These are phyloP conservation scores for Tricharina praecox DNA, from an alignment of 495 filamentous ascomycete species.

Conservation along the genomic window DNA sequence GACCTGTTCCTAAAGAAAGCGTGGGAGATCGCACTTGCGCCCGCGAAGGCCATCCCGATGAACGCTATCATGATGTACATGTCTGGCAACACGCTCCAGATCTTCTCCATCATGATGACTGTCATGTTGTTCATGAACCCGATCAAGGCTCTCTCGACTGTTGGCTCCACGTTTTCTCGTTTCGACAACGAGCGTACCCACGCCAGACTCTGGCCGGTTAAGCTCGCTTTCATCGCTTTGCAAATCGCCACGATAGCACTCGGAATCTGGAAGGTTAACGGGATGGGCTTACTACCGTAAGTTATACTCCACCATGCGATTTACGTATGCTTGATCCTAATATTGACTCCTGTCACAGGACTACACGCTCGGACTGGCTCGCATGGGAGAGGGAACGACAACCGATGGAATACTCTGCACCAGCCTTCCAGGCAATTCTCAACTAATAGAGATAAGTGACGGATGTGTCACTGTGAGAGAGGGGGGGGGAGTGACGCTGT, in stretches of 20 bases:
- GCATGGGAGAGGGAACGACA: slow-evolving; percentile 78
- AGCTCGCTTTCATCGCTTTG: slow-evolving; percentile 71
- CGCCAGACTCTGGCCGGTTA: slow-evolving; percentile 55
- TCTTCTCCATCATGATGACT: slow-evolving; percentile 99
- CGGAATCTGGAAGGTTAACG: slow-evolving; percentile 93
- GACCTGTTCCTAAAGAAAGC: slow-evolving; percentile 94
- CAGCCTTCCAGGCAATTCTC: slow-evolving; percentile 30
- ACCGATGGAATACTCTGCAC: slow-evolving; percentile 52
- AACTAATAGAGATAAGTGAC: not conserved
- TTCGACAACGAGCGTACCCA: slow-evolving; percentile 76
- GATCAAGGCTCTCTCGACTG: slow-evolving; percentile 61
- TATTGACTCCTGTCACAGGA: too few species aligned
- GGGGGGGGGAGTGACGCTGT: not conserved
- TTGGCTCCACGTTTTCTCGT: slow-evolving; percentile 63
- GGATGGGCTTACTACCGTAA: slow-evolving; percentile 87
- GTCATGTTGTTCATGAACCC: slow-evolving; percentile 97
- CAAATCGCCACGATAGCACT: slow-evolving; percentile 66
- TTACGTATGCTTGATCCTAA: too few species aligned
- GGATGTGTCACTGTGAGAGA: too few species aligned
- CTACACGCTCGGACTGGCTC: slow-evolving; percentile 86
- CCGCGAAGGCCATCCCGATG: slow-evolving; percentile 91
- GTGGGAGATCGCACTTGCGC: slow-evolving; percentile 91
- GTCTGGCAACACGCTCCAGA: slow-evolving; percentile 95
- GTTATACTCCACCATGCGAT: too few species aligned
- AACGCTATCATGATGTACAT: slow-evolving; percentile 99